Evolutionary conservation across 495 filamentous ascomycete species (phyloP).

Genomic region (Lasiosphaeria hispida): DNA sequence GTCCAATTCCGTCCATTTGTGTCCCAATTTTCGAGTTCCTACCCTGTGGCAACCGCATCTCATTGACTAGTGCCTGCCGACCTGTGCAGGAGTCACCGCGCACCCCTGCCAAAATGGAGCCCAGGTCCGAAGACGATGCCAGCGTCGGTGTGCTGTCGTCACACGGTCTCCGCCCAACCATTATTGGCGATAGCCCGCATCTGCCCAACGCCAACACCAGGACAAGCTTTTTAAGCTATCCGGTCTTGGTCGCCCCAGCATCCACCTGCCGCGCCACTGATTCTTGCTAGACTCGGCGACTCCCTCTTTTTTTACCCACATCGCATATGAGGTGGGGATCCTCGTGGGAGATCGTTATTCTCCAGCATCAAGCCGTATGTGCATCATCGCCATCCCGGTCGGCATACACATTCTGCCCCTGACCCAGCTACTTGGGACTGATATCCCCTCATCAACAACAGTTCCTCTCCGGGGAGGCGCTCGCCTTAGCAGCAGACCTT

Average conservation of each 20-base stretch:
- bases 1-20: background rate
- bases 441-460: background rate
- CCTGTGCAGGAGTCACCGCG: background rate
- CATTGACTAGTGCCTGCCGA: background rate
- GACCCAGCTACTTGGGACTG: no score
- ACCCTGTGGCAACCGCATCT: background rate
- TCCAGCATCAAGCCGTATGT: background rate
- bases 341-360: background rate
- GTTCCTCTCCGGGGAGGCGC: no score
- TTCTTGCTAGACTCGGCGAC: no score
- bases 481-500: background rate
- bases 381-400: background rate
- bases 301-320: background rate
- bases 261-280: background rate
- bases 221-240: background rate
- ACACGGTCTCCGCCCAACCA: slow-evolving; percentile 7
- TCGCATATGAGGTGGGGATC: slow-evolving; percentile 1
- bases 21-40: background rate
- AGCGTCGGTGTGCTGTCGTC: slow-evolving; percentile 23
- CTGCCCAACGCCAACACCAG: background rate
- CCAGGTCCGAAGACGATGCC: no score
- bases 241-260: background rate
- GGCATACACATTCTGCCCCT: no score
- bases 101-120: background rate
- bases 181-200: slow-evolving; percentile 12